A percentile compares a stretch with the other conserved stretches of the same genome.
Evolutionary conservation across 1,284 basidiomycete genomes (phyloP).

Genomic region (Grifola frondosa): DNA sequence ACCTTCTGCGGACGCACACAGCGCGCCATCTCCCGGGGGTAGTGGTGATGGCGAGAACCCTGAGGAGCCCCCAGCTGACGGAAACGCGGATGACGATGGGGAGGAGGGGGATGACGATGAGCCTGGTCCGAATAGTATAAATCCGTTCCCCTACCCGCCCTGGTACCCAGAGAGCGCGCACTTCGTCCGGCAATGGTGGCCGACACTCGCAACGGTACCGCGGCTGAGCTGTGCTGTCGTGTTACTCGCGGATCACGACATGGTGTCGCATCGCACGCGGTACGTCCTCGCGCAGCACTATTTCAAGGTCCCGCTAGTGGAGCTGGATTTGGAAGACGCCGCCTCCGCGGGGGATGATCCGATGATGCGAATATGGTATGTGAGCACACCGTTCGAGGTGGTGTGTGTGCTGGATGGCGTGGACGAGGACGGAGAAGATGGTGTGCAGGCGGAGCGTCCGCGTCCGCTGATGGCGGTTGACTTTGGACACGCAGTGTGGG

Average conservation of each 20-base stretch:
- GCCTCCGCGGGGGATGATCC: slow-evolving; percentile 3
- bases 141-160: slow-evolving; percentile 27
- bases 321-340: slow-evolving; percentile 13
- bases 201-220: slow-evolving; percentile 56
- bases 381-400: slow-evolving; percentile 67
- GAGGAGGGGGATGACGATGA: slow-evolving; percentile 10
- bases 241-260: slow-evolving; percentile 59
- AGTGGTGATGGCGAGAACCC: slow-evolving; percentile 2
- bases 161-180: slow-evolving; percentile 74
- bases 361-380: slow-evolving; percentile 67
- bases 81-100: neutral
- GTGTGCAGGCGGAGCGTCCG: slow-evolving; percentile 47
- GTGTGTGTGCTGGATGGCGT: slow-evolving; percentile 57
- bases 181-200: slow-evolving; percentile 79
- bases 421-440: slow-evolving; percentile 35
- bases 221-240: slow-evolving; percentile 72
- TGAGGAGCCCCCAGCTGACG: slow-evolving; percentile 1
- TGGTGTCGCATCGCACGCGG: slow-evolving; percentile 50
- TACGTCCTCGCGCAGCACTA: slow-evolving; percentile 77
- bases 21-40: slow-evolving; percentile 16
- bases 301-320: slow-evolving; percentile 56
- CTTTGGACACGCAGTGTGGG: slow-evolving; percentile 75
- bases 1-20: slow-evolving; percentile 16
- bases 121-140: slow-evolving; percentile 11
- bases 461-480: slow-evolving; percentile 74